Percentiles rank a stretch among this genome's conserved stretches.
Evolutionary conservation across 2,329 filamentous ascomycete species (phyloP).

Genomic region (Ophiocordyceps camponoti-saundersi): DNA sequence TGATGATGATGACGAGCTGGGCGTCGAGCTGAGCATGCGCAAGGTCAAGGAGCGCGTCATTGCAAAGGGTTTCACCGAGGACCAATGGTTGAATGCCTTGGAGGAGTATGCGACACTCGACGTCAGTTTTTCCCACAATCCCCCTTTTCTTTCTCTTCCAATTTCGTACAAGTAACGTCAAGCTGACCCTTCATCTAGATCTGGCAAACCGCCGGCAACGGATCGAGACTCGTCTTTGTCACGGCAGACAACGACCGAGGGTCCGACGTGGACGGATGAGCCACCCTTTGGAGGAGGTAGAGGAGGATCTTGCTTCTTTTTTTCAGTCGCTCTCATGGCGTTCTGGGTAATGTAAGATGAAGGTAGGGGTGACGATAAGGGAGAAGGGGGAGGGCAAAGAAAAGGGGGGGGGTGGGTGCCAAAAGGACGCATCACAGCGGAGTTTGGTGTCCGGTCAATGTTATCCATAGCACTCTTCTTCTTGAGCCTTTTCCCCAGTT

Average conservation of each 20-base stretch:
- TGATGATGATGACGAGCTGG: conserved; percentile 34
- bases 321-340: neutral
- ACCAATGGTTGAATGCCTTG: conserved; percentile 74
- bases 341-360: too few relatives aligned
- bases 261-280: conserved; percentile 25
- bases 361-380: neutral
- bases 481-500: neutral
- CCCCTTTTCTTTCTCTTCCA: neutral
- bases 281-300: too few relatives aligned
- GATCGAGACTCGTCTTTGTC: conserved; percentile 55
- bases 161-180: neutral
- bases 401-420: neutral
- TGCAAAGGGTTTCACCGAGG: conserved; percentile 90
- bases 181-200: conserved; percentile 36
- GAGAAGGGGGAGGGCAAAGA: neutral
- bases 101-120: conserved; percentile 79
- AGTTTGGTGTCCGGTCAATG: neutral
- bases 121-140: conserved; percentile 48
- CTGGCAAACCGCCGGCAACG: conserved; percentile 62
- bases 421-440: neutral
- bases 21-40: conserved; percentile 64
- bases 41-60: conserved; percentile 83
- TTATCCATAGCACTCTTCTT: neutral
- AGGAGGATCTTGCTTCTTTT: neutral
- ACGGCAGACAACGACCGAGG: conserved; percentile 35